These are phyloP conservation scores for Oryza nivara DNA, from an alignment of 176 grass and related monocot species.

Conservation along the genomic window DNA sequence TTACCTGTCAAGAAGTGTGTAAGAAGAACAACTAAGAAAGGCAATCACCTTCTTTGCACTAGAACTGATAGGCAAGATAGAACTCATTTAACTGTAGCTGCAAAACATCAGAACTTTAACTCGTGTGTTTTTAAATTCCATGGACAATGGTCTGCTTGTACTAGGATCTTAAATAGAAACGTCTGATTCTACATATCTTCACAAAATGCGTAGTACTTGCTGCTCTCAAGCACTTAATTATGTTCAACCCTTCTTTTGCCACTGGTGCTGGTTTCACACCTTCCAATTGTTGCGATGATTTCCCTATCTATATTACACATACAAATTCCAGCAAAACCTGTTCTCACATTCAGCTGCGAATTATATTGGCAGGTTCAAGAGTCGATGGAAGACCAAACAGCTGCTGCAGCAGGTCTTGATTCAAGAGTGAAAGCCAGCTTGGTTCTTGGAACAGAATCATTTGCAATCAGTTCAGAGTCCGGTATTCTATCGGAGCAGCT, in stretches of 20 bases:
- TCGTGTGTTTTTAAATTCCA: not conserved
- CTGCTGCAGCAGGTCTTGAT: not conserved
- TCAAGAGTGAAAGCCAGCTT: constrained; percentile 64
- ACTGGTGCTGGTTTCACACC: not conserved
- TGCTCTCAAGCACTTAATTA: not conserved
- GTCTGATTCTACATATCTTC: not conserved
- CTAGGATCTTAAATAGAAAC: not conserved
- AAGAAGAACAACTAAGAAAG: not conserved
- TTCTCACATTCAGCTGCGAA: not conserved
- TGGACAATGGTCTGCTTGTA: not conserved
- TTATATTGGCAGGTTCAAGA: constrained; percentile 11
- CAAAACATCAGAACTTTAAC: not conserved
- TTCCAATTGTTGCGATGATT: not conserved
- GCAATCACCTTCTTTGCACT: too few species aligned
- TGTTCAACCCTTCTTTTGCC: not conserved
- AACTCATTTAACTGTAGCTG: not conserved
- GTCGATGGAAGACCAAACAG: constrained; percentile 50
- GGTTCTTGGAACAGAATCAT: constrained; percentile 58
- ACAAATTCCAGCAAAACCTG: not conserved
- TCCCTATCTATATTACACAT: not conserved
- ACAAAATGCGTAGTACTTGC: not conserved
- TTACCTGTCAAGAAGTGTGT: too few species aligned
- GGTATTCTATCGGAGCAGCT: constrained; percentile 74
- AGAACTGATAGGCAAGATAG: not conserved
- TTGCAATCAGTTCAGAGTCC: constrained; percentile 49